Conservation (phyloP, 768 basidiomycete genomes). For the Serendipita sp. region DNA sequence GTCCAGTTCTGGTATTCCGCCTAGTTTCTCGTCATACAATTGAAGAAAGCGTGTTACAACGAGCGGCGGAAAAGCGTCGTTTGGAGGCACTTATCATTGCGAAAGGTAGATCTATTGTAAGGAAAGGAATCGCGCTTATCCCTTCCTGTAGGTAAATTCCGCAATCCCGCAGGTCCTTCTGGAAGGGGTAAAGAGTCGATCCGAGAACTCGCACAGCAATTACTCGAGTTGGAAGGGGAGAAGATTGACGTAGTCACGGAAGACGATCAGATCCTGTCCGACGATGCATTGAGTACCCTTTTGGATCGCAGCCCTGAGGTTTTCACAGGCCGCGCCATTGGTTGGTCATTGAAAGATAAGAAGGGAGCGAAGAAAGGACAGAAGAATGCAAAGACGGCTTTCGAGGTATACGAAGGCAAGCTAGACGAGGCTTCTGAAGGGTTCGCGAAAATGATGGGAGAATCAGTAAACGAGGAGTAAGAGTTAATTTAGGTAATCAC, state of each 20-base stretch:
- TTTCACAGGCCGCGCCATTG: conserved; percentile 49
- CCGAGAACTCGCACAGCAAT: conserved; percentile 62
- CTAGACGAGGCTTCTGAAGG: conserved; percentile 47
- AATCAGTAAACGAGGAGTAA: conserved; percentile 13
- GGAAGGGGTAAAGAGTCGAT: conserved; percentile 35
- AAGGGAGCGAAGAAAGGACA: conserved; percentile 14
- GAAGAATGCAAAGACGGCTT: conserved; percentile 30
- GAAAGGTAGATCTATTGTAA: conserved; percentile 36
- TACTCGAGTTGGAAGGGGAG: conserved; percentile 72
- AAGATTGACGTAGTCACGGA: conserved; percentile 74
- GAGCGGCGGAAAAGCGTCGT: conserved; percentile 63
- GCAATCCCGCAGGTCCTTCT: conserved; percentile 40
- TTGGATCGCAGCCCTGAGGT: conserved; percentile 66
- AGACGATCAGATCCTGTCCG: conserved; percentile 61
- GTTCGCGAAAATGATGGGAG: conserved; percentile 52
- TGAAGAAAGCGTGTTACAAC: conserved; percentile 81
- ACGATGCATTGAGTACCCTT: conserved; percentile 62
- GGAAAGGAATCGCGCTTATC: background rate
- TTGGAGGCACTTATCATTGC: conserved; percentile 93
- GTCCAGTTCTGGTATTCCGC: conserved; percentile 77
- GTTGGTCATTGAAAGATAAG: conserved; percentile 45
- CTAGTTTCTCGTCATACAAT: conserved; percentile 77
- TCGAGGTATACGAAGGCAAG: conserved; percentile 63
- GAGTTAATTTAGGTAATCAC: background rate
- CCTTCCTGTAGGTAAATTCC: conserved; percentile 53